A percentile compares a stretch with the other conserved stretches of the same genome.
Conservation (phyloP, 1,139 yeast genomes). For the Candida buenavistaensis region DNA sequence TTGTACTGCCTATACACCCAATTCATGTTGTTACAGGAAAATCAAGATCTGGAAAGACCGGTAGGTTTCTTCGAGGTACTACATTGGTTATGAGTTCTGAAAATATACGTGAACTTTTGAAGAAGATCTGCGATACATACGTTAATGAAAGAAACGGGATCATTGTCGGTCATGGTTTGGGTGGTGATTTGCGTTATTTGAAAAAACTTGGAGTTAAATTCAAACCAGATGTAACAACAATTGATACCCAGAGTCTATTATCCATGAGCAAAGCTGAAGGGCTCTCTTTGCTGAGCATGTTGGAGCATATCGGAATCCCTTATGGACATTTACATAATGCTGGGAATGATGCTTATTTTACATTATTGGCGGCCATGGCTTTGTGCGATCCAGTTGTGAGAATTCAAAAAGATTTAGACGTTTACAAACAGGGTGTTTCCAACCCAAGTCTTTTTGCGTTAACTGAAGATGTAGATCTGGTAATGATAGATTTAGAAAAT, state of each 20-base stretch:
- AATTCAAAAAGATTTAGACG: slow-evolving; percentile 6
- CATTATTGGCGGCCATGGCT: slow-evolving; percentile 55
- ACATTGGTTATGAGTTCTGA: slow-evolving; percentile 43
- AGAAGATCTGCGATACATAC: slow-evolving; percentile 43
- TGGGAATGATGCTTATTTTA: slow-evolving; percentile 79
- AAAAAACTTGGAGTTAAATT: slow-evolving; percentile 45
- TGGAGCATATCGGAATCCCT: slow-evolving; percentile 57
- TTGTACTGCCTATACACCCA: slow-evolving; percentile 48
- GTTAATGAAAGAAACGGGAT: slow-evolving; percentile 27
- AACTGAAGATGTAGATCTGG: slow-evolving; percentile 4
- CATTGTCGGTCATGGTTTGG: slow-evolving; percentile 70
- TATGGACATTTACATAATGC: slow-evolving; percentile 76
- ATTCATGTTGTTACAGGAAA: slow-evolving; percentile 64
- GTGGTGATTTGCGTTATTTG: slow-evolving; percentile 62
- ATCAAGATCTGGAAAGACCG: slow-evolving; percentile 54
- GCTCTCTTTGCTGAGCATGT: slow-evolving; percentile 51
- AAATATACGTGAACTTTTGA: slow-evolving; percentile 41
- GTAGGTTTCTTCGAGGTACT: slow-evolving; percentile 57
- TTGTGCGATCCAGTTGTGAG: slow-evolving; percentile 52
- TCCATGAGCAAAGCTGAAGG: slow-evolving; percentile 42
- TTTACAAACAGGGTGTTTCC: too few relatives aligned
- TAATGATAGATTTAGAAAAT: background rate
- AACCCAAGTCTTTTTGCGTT: too few relatives aligned
- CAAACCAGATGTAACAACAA: slow-evolving; percentile 18
- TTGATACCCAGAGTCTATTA: slow-evolving; percentile 60